These are phyloP conservation scores for Crepidotus variabilis DNA, from an alignment of 768 basidiomycete genomes.

Conservation along the genomic window DNA sequence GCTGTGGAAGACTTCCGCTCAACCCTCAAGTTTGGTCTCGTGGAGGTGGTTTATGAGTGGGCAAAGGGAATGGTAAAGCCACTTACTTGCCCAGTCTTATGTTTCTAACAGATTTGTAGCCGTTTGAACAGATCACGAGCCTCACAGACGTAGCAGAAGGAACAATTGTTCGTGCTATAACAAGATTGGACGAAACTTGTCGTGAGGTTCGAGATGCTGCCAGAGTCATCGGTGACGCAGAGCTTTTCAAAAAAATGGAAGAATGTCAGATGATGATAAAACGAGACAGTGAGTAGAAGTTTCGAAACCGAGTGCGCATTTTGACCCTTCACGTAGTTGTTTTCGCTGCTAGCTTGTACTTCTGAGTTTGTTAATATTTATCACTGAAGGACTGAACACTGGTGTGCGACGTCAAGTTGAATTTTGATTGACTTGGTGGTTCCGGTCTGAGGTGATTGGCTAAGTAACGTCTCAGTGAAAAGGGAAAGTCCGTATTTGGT, in stretches of 20 bases:
- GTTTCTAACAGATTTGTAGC: constrained; percentile 41
- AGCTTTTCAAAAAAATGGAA: constrained; percentile 97
- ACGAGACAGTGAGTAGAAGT: constrained; percentile 76
- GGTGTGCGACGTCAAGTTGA: no score
- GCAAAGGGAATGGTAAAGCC: constrained; percentile 90
- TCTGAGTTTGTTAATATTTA: constrained; percentile 34
- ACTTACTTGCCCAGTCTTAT: not conserved
- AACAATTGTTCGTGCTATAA: constrained; percentile 95
- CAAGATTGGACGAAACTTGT: constrained; percentile 94
- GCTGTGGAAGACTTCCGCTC: constrained; percentile 73
- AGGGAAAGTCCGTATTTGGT: no score
- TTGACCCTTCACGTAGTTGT: constrained; percentile 49
- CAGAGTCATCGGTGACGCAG: constrained; percentile 93
- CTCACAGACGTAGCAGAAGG: constrained; percentile 96
- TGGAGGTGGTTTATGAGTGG: constrained; percentile 99
- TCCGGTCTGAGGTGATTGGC: no score
- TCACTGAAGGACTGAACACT: no score
- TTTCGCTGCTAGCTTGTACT: constrained; percentile 85
- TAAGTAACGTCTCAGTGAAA: no score
- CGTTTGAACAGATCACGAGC: constrained; percentile 90
- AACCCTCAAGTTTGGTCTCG: constrained; percentile 83
- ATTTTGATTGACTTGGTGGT: no score
- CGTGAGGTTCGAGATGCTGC: constrained; percentile 96
- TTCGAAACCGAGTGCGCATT: not conserved
- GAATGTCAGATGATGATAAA: constrained; percentile 92